These are phyloP conservation scores for Podila epicladia DNA, from an alignment of 192 early-diverging fungal species.

Conservation along the genomic window DNA sequence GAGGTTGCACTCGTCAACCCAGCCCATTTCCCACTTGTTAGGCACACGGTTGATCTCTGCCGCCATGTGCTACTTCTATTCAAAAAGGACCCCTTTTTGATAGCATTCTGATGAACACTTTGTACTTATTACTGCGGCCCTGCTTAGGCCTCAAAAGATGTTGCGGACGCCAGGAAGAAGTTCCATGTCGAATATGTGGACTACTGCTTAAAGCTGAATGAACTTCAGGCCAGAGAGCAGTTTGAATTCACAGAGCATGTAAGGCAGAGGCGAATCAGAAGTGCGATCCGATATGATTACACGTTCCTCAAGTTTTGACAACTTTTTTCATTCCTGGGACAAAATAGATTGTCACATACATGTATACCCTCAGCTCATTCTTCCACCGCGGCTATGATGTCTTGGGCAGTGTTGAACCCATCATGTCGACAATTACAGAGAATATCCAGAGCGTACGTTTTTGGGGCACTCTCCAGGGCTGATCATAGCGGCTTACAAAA, in stretches of 20 bases:
- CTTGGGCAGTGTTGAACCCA: conserved; percentile 82
- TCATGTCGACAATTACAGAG: conserved; percentile 81
- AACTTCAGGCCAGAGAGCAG: conserved; percentile 76
- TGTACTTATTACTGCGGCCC: not conserved
- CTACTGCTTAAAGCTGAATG: conserved; percentile 77
- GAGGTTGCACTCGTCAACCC: not conserved
- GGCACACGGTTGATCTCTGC: not conserved
- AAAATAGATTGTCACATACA: conserved; percentile 72
- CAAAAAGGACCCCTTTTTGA: not conserved
- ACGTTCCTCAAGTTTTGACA: not conserved
- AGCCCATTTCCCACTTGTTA: not conserved
- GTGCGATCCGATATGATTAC: not conserved
- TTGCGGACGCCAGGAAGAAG: conserved; percentile 68
- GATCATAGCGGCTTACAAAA: not conserved
- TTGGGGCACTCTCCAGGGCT: not conserved
- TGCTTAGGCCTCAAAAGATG: conserved; percentile 62
- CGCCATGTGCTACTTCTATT: not conserved
- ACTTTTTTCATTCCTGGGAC: not conserved
- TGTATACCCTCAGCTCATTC: conserved; percentile 86
- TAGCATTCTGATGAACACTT: not conserved
- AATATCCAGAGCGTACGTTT: conserved; percentile 36
- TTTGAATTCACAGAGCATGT: conserved; percentile 80
- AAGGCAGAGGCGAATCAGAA: conserved; percentile 12
- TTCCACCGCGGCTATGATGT: conserved; percentile 86
- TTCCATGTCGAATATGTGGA: conserved; percentile 71